These are phyloP conservation scores for Cercospora nicotianae DNA, from an alignment of 2,329 filamentous ascomycete genomes.

Conservation along the genomic window DNA sequence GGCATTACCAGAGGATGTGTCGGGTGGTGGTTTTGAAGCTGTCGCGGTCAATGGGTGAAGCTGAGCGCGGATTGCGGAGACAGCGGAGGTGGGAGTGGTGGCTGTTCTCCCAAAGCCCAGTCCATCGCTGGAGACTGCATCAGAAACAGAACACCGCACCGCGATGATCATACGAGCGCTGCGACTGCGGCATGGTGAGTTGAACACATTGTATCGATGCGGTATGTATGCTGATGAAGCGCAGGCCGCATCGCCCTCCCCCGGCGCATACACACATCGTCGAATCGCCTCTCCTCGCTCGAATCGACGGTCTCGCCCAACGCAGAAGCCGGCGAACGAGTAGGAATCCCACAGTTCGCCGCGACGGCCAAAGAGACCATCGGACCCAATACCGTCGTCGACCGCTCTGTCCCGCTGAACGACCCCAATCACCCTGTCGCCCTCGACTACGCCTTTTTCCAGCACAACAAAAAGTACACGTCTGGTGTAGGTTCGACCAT, in stretches of 20 bases:
- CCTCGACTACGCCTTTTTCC: slow-evolving; percentile 46
- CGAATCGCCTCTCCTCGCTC: slow-evolving; percentile 36
- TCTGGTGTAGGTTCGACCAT: slow-evolving; percentile 43
- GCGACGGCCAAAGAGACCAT: slow-evolving; percentile 9
- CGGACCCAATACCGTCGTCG: slow-evolving; percentile 24
- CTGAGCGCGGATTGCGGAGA: slow-evolving; percentile 5
- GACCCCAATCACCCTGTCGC: slow-evolving; percentile 40
- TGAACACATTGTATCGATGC: not conserved
- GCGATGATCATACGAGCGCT: slow-evolving; percentile 48
- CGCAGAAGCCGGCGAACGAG: slow-evolving; percentile 11
- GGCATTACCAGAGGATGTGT: slow-evolving; percentile 28
- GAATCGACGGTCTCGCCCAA: slow-evolving; percentile 23
- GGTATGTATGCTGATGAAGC: slow-evolving; percentile 7
- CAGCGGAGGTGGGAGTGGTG: not conserved
- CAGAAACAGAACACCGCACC: not conserved
- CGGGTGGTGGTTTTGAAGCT: not conserved
- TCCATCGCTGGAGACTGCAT: not conserved
- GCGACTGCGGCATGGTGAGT: slow-evolving; percentile 43
- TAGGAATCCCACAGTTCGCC: slow-evolving; percentile 8
- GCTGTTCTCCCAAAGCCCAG: not conserved
- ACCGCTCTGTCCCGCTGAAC: slow-evolving; percentile 37
- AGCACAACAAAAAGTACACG: slow-evolving; percentile 44
- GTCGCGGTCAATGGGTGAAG: slow-evolving; percentile 6
- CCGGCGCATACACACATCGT: slow-evolving; percentile 27
- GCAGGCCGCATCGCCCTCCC: slow-evolving; percentile 45